phyloP scores from a whole-genome alignment of 192 early-diverging fungal species.

The Thamnidium elegans region DNA sequence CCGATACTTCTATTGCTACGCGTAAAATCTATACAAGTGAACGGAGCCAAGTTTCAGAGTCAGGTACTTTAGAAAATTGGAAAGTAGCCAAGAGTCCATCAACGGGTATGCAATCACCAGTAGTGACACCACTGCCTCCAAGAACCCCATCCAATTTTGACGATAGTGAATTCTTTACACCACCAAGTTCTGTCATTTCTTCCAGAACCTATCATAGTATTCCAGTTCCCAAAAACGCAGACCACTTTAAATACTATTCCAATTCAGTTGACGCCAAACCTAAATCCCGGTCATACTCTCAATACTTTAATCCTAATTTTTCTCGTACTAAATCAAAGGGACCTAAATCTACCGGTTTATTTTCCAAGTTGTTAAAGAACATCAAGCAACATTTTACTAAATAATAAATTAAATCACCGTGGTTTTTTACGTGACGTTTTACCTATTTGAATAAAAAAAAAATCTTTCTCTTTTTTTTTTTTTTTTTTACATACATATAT shows the following conservation, averaged over 20 bases:
- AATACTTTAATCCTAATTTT: too few relatives aligned
- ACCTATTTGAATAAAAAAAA: too few relatives aligned
- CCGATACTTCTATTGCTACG: background rate
- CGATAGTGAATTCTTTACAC: background rate
- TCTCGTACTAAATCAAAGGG: too few relatives aligned
- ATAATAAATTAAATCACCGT: too few relatives aligned
- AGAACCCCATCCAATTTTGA: background rate
- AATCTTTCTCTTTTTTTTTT: too few relatives aligned
- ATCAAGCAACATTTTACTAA: too few relatives aligned
- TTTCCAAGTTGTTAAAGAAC: too few relatives aligned
- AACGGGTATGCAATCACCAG: background rate
- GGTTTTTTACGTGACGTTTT: too few relatives aligned
- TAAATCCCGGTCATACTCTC: too few relatives aligned
- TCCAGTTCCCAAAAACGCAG: background rate
- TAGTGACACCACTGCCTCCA: background rate
- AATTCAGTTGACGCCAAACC: too few relatives aligned
- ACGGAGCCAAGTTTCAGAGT: background rate
- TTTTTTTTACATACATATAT: background rate
- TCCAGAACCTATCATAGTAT: background rate
- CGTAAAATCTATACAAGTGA: background rate
- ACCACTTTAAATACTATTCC: too few relatives aligned
- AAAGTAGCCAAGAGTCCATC: background rate
- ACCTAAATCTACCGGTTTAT: too few relatives aligned
- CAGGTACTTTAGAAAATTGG: slow-evolving; percentile 1
- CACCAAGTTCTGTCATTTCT: background rate